Conservation (phyloP, 2,329 filamentous ascomycete genomes). For the Orbilia blumenaviensis region DNA sequence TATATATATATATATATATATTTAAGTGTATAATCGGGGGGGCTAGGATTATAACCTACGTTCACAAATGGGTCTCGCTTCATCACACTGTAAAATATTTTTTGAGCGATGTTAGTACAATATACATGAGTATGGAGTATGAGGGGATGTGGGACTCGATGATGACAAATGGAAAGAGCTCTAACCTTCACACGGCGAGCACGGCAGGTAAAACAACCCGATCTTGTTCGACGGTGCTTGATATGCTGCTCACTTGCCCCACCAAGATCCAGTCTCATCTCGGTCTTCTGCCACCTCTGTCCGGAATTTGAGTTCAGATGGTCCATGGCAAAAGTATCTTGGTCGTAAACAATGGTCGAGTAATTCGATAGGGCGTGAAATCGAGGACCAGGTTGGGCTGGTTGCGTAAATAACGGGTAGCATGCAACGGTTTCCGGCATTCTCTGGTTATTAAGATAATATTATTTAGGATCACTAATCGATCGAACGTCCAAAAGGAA, state of each 20-base stretch:
- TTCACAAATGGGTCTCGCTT: constrained; percentile 85
- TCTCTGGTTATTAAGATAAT: too few species aligned
- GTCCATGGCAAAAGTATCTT: constrained; percentile 34
- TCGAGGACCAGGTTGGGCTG: constrained; percentile 19
- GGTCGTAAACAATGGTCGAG: constrained; percentile 30
- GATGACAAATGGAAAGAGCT: too few species aligned
- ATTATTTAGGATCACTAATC: background rate
- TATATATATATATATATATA: too few species aligned
- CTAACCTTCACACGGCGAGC: constrained; percentile 82
- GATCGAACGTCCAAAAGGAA: too few species aligned
- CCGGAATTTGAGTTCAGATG: constrained; percentile 11
- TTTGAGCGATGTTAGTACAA: background rate
- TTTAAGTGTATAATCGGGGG: too few species aligned
- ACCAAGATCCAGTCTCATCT: constrained; percentile 45
- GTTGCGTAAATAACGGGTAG: constrained; percentile 21
- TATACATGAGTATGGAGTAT: background rate
- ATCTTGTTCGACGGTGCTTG: constrained; percentile 91
- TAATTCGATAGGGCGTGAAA: constrained; percentile 35
- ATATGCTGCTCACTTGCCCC: constrained; percentile 72
- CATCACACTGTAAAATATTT: constrained; percentile 76
- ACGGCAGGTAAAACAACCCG: constrained; percentile 92
- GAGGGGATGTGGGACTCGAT: too few species aligned
- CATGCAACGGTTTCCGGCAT: constrained; percentile 41
- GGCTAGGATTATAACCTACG: too few species aligned
- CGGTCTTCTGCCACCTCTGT: constrained; percentile 43